Conservation (phyloP, 2,329 filamentous ascomycete genomes). For the Mariannaea elegans region DNA sequence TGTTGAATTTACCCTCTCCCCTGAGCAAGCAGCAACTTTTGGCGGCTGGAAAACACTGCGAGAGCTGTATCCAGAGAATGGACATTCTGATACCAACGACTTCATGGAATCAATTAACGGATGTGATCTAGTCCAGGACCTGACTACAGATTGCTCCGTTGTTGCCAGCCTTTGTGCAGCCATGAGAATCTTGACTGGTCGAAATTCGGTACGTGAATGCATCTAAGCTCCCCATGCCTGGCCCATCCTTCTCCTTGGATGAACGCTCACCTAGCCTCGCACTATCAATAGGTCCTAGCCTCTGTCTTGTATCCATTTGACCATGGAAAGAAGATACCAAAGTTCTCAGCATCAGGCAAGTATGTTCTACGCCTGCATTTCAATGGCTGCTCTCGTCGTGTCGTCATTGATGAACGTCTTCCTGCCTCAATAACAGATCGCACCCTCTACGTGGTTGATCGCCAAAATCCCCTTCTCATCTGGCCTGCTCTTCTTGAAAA, state of each 20-base stretch:
- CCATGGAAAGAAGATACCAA: constrained; percentile 62
- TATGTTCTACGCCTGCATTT: constrained; percentile 95
- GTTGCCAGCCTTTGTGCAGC: constrained; percentile 93
- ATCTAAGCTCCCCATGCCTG: neutral
- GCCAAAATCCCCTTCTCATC: constrained; percentile 80
- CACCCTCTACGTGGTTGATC: constrained; percentile 86
- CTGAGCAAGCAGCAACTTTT: constrained; percentile 78
- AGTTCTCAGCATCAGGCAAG: constrained; percentile 80
- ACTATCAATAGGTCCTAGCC: constrained; percentile 67
- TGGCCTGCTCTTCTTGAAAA: constrained; percentile 97
- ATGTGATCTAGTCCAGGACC: constrained; percentile 91
- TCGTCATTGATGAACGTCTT: constrained; percentile 88
- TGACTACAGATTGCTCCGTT: constrained; percentile 95
- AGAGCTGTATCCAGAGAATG: constrained; percentile 62
- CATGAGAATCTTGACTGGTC: constrained; percentile 73
- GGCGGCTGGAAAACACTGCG: constrained; percentile 81
- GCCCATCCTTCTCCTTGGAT: neutral
- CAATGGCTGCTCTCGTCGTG: constrained; percentile 89
- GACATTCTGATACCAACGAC: constrained; percentile 46
- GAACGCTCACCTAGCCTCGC: constrained; percentile 4
- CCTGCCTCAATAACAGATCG: constrained; percentile 79
- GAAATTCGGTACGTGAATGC: constrained; percentile 66
- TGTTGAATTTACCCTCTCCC: constrained; percentile 75
- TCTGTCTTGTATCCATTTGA: constrained; percentile 82
- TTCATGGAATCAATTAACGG: constrained; percentile 66